Conservation (phyloP, 2,329 filamentous ascomycete genomes). For the Xylaria sp. region DNA sequence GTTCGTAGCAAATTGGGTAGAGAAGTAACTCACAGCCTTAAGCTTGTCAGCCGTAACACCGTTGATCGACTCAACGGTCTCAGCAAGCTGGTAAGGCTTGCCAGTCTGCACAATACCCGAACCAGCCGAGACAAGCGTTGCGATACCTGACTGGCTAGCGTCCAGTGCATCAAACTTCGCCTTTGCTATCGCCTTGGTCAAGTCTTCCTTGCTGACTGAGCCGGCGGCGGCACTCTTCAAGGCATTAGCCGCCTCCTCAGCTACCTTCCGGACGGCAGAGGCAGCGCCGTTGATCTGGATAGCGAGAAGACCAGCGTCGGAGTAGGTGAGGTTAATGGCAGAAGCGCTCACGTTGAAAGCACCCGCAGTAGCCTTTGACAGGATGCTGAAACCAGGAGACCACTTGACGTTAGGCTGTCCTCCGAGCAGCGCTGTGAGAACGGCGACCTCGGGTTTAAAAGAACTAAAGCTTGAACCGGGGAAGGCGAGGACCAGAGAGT, state of each 20-base stretch:
- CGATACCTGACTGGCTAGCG: slow-evolving; percentile 78
- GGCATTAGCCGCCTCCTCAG: slow-evolving; percentile 80
- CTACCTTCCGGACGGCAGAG: slow-evolving; percentile 76
- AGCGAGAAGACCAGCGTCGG: slow-evolving; percentile 90
- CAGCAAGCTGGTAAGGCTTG: slow-evolving; percentile 85
- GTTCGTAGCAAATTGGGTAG: slow-evolving; percentile 1
- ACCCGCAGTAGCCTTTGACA: slow-evolving; percentile 80
- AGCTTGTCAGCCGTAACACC: slow-evolving; percentile 85
- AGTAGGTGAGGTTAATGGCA: slow-evolving; percentile 86
- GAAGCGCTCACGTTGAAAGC: slow-evolving; percentile 74
- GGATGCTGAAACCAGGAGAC: slow-evolving; percentile 90
- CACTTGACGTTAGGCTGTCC: slow-evolving; percentile 95
- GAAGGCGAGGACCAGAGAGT: slow-evolving; percentile 91
- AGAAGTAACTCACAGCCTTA: slow-evolving; percentile 75
- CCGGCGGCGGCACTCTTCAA: slow-evolving; percentile 84
- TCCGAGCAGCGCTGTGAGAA: slow-evolving; percentile 89
- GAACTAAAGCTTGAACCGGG: slow-evolving; percentile 83
- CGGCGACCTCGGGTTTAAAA: slow-evolving; percentile 89
- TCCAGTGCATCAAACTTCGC: slow-evolving; percentile 95
- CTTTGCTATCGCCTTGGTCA: slow-evolving; percentile 90
- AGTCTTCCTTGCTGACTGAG: slow-evolving; percentile 81
- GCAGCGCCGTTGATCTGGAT: slow-evolving; percentile 83
- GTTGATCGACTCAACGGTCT: slow-evolving; percentile 81
- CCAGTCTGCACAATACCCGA: slow-evolving; percentile 83
- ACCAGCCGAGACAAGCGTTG: slow-evolving; percentile 85